Evolutionary conservation across 352 stramenopile species (phyloP).

Genomic region (Stephanocyclus meneghinianus): DNA sequence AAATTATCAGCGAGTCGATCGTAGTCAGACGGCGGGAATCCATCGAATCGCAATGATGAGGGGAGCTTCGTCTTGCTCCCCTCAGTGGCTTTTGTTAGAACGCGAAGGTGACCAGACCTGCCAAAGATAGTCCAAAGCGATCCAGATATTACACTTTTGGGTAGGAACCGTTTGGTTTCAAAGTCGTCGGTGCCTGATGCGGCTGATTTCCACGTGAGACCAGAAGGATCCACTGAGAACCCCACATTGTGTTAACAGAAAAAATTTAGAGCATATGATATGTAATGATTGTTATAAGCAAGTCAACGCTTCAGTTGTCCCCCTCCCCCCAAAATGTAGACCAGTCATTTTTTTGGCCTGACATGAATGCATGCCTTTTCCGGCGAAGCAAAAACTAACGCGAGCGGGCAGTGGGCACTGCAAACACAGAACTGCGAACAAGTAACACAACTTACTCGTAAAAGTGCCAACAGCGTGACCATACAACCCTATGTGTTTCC

Average conservation of each 20-base stretch:
- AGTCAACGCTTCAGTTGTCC: neutral
- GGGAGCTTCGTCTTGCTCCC: conserved; percentile 30
- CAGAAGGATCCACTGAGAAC: conserved; percentile 43
- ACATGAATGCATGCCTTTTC: neutral
- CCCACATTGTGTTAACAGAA: neutral
- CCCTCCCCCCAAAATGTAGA: neutral
- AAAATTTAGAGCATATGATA: neutral
- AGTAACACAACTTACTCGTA: conserved; percentile 36
- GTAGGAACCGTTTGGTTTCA: conserved; percentile 44
- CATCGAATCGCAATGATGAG: conserved; percentile 78
- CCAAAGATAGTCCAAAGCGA: conserved; percentile 84
- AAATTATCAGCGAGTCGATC: conserved; percentile 66
- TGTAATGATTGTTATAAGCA: neutral
- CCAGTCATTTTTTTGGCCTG: neutral
- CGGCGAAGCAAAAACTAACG: no score
- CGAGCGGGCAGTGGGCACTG: no score
- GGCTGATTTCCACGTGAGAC: conserved; percentile 77
- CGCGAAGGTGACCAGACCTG: conserved; percentile 78
- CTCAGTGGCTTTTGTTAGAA: conserved; percentile 65
- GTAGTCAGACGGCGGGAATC: conserved; percentile 73
- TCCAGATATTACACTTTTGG: conserved; percentile 49
- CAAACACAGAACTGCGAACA: neutral
- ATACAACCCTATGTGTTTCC: conserved; percentile 83
- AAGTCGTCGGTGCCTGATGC: conserved; percentile 53
- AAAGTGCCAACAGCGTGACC: conserved; percentile 80